These are phyloP conservation scores for Thymus quinquecostatus DNA, from an alignment of 257 asterid genomes.

Conservation along the genomic window DNA sequence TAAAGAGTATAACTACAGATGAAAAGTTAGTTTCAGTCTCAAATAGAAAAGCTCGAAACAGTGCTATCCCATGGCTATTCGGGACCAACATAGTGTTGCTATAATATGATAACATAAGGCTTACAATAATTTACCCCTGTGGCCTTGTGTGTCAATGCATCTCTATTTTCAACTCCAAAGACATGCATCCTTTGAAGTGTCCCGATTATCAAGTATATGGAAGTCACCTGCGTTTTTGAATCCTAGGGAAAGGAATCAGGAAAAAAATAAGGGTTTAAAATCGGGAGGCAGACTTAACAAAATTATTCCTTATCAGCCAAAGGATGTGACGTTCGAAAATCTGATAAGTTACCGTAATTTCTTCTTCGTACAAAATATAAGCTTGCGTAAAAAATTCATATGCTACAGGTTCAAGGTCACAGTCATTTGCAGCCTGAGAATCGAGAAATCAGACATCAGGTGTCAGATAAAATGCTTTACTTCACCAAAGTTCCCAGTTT, in stretches of 20 bases:
- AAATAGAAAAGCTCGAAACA: neutral
- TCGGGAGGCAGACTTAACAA: conserved; percentile 1
- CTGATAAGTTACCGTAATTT: conserved; percentile 70
- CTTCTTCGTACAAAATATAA: conserved; percentile 95
- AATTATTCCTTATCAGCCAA: conserved; percentile 3
- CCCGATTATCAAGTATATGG: conserved; percentile 87
- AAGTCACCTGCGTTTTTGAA: conserved; percentile 92
- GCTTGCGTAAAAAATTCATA: conserved; percentile 99
- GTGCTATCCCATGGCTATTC: conserved; percentile 16
- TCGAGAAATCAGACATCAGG: conserved; percentile 33
- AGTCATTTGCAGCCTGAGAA: conserved; percentile 94
- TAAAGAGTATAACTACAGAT: neutral
- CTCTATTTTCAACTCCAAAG: conserved; percentile 96
- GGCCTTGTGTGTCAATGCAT: conserved; percentile 96
- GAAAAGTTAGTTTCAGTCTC: neutral
- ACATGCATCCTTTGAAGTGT: conserved; percentile 96
- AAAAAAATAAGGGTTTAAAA: conserved; percentile 16
- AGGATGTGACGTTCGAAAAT: conserved; percentile 7
- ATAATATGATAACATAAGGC: conserved; percentile 30
- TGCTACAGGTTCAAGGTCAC: conserved; percentile 96
- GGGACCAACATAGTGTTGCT: conserved; percentile 15
- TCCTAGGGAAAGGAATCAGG: conserved; percentile 58
- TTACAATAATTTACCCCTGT: conserved; percentile 76
- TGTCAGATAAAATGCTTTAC: conserved; percentile 27
- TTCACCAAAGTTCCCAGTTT: conserved; percentile 16